Evolutionary conservation across 1,284 basidiomycete species (phyloP), one percentile per base, ranked within the genome.

Genomic region (Moniliella sp.): DNA sequence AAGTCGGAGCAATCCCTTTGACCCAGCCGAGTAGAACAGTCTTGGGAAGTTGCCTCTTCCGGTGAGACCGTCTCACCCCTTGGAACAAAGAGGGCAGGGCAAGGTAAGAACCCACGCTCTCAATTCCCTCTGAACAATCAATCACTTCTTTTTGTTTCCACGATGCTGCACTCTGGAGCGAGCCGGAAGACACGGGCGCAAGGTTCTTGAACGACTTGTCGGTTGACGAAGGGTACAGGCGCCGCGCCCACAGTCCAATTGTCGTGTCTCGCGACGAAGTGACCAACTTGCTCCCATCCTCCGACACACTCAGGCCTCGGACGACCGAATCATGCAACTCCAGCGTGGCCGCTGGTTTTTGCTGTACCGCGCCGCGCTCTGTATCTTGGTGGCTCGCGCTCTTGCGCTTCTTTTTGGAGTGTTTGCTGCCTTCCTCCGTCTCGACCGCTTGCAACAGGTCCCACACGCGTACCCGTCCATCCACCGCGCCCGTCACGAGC

Each of bases 1-100:
- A 1, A 58, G 35, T 0, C 50, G 39, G 15, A 58, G 18, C 9
- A 34, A 19, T 10, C 52, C 50, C 14, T 37, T 36, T 2, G 48
- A 44, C 3, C 55, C 55, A 1, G 42, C 55, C 4, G 53, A 54
- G 34, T 38, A 52, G 27, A 56, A 52, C 4, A 41, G 14, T 15
- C 29, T 31, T 17, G 32, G 36, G 5, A 27, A 17, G 18, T 25
- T 19, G 25, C 34, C 21, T 11, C 11, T 14, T 29, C 27, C 13
- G 14, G 11, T 15, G 8, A 8, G 8, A 14, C 26, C 26, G 26
- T 3, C 17, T 16, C 2, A 0, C 3, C 13, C 21, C 12, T 33
- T 29, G 31, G 4, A 11, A 83, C 81, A 19, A 86, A 81, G 27
- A 78, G 82, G 27, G 80, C 77, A 59, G 91, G 86, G n/a, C n/a